Percentiles rank a stretch among this genome's conserved stretches.
These are phyloP conservation scores for Platanus orientalis DNA, from an alignment of 164 flowering plant genomes.

Conservation along the genomic window DNA sequence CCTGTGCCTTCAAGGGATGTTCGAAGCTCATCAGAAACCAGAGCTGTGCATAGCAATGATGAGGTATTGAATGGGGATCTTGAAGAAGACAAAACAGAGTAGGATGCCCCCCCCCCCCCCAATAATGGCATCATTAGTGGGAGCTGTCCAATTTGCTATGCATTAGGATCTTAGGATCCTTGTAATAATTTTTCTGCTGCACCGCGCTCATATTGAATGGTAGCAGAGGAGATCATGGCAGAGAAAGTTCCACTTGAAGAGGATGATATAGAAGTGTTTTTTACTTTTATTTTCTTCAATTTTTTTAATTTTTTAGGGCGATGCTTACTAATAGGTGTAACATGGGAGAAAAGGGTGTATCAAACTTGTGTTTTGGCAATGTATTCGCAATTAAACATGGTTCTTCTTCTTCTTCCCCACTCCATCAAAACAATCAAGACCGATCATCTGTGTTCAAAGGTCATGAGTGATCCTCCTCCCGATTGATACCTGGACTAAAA, in stretches of 20 bases:
- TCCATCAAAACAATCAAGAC: no score
- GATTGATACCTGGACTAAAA: no score
- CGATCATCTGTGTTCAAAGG: no score
- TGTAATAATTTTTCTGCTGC: not conserved
- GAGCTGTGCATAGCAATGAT: constrained; percentile 23
- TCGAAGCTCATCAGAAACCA: constrained; percentile 32
- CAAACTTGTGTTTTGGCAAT: no score
- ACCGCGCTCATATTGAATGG: not conserved
- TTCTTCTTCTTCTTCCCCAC: no score
- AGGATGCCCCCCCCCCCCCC: constrained; percentile 8
- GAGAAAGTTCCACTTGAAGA: not conserved
- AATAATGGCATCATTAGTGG: not conserved
- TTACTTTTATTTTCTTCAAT: not conserved
- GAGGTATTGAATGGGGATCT: constrained; percentile 28
- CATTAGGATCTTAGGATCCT: not conserved
- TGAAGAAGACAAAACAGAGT: constrained; percentile 86
- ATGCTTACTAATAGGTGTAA: no score
- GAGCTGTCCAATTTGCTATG: not conserved
- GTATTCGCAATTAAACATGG: no score
- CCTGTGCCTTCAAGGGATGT: constrained; percentile 42
- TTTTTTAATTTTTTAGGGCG: not conserved
- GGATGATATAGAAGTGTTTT: not conserved
- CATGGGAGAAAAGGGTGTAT: no score
- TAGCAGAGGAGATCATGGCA: not conserved
- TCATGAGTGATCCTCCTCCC: no score